Conservation (phyloP, 2,329 filamentous ascomycete genomes). For the Aspergillus terreus region DNA sequence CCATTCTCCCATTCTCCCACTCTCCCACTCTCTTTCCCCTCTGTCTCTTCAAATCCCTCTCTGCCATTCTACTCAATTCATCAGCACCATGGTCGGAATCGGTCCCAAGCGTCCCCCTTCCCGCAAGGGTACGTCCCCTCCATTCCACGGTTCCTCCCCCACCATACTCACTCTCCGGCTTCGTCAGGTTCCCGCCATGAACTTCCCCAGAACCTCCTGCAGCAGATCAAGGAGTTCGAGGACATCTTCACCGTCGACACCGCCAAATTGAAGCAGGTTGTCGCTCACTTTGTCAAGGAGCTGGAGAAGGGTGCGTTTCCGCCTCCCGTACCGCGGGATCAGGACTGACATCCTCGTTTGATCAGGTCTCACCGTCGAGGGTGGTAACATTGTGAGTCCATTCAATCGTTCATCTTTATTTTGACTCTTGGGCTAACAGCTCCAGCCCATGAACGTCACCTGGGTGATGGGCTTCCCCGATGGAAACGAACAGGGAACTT, state of each 20-base stretch:
- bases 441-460: slow-evolving; percentile 91
- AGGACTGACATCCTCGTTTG: slow-evolving; percentile 1
- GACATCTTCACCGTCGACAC: slow-evolving; percentile 74
- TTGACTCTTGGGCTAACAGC: too few relatives aligned
- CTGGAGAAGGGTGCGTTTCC: slow-evolving; percentile 68
- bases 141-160: slow-evolving; percentile 5
- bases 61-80: neutral
- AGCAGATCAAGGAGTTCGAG: slow-evolving; percentile 80
- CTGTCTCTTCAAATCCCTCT: neutral
- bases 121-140: slow-evolving; percentile 64
- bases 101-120: slow-evolving; percentile 63
- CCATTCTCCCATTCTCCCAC: neutral
- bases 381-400: slow-evolving; percentile 79
- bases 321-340: neutral
- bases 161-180: slow-evolving; percentile 5
- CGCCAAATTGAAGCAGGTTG: slow-evolving; percentile 82
- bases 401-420: neutral
- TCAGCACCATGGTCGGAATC: slow-evolving; percentile 58
- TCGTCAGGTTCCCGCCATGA: slow-evolving; percentile 78
- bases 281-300: slow-evolving; percentile 83
- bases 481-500: slow-evolving; percentile 82
- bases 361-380: slow-evolving; percentile 75
- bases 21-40: neutral
- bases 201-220: slow-evolving; percentile 77
- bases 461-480: slow-evolving; percentile 91